Evolutionary conservation across 2,329 filamentous ascomycete species (phyloP), one percentile per base, ranked within the genome.

Genomic region (Sclerotinia trifoliorum): DNA sequence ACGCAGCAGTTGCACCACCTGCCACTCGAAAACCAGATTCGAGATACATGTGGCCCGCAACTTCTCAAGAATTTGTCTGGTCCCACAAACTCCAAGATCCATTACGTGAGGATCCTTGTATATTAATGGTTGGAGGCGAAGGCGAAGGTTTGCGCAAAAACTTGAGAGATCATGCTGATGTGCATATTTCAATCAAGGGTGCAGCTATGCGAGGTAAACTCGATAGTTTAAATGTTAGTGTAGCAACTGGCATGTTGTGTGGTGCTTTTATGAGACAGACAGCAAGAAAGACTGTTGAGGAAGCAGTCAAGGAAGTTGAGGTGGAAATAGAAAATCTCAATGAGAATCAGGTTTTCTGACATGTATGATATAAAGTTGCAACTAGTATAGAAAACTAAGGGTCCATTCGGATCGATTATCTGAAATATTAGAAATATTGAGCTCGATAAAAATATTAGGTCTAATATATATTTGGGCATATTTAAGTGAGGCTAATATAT

Each of bases 151-250:
- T 97, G 57, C 82, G 85, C n/a, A 81, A 82, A 65, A 83, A 84
- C 68, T 79, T 95, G 70, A 86, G 86, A 73, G 86, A 84, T 54
- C 83, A 86, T 68, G 89, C 91, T 0, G 87, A 96, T 72, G 82
- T 82, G 42, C 83, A 88, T 73, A 74, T 90, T 5, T 86, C 88
- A 8, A 92, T 99, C 66, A 84, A 84, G 72, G 84, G 79, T 54
- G 67, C 68, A 61, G 70, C 68, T 8, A 80, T 76, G 71, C 82
- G 75, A 77, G 85, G 75, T 77, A 88, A 73, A 77, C 88, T 99
- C 3, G 94, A 98, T 79, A 97, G 93, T 78, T 80, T 99, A 78
- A 98, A 99, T 77, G 95, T 98, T 51, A 93, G 92, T 76, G 94
- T 96, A 26, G 94, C 95, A 1, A 88, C 92, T 8, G 93, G 88